phyloP scores from a whole-genome alignment of 1,284 basidiomycete species.

The Moesziomyces sp. region DNA sequence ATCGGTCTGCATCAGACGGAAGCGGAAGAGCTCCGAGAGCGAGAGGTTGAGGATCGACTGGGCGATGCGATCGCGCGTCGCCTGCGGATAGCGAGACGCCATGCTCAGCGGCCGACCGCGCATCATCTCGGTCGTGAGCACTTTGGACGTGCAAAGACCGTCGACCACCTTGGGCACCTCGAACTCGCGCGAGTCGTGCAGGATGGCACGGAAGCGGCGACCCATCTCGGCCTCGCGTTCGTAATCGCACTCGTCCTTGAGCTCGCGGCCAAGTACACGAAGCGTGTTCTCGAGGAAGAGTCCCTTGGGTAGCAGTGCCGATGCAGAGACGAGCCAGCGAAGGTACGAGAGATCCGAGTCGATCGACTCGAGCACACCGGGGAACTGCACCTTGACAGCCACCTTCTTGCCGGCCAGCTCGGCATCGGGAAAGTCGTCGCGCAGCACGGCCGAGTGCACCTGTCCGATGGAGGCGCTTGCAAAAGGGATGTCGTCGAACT shows the following conservation, averaged over 20 bases:
- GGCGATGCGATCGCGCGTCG: constrained; percentile 87
- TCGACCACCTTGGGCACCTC: constrained; percentile 83
- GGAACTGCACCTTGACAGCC: constrained; percentile 97
- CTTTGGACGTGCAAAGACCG: constrained; percentile 80
- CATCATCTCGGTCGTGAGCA: constrained; percentile 91
- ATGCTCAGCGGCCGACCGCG: constrained; percentile 80
- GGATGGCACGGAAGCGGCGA: constrained; percentile 72
- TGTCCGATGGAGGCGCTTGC: constrained; percentile 98
- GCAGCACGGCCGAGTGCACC: constrained; percentile 83
- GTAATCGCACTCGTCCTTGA: constrained; percentile 96
- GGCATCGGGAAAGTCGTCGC: constrained; percentile 47
- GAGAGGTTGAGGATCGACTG: constrained; percentile 84
- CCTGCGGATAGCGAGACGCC: constrained; percentile 75
- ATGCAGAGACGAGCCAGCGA: constrained; percentile 82
- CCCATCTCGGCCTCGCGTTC: constrained; percentile 83
- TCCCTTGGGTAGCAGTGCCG: constrained; percentile 83
- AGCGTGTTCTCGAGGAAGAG: constrained; percentile 82
- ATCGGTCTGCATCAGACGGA: constrained; percentile 96
- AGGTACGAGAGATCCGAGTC: constrained; percentile 88
- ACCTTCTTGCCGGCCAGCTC: constrained; percentile 68
- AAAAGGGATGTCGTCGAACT: constrained; percentile 87
- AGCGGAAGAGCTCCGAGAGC: constrained; percentile 88
- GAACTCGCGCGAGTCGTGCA: constrained; percentile 72
- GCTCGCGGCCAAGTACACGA: constrained; percentile 85
- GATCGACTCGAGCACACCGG: constrained; percentile 87